Percentiles rank a stretch among this genome's conserved stretches.
Evolutionary conservation across 2,329 filamentous ascomycete genomes (phyloP).

Genomic region (Ceratocystiopsis sp.): DNA sequence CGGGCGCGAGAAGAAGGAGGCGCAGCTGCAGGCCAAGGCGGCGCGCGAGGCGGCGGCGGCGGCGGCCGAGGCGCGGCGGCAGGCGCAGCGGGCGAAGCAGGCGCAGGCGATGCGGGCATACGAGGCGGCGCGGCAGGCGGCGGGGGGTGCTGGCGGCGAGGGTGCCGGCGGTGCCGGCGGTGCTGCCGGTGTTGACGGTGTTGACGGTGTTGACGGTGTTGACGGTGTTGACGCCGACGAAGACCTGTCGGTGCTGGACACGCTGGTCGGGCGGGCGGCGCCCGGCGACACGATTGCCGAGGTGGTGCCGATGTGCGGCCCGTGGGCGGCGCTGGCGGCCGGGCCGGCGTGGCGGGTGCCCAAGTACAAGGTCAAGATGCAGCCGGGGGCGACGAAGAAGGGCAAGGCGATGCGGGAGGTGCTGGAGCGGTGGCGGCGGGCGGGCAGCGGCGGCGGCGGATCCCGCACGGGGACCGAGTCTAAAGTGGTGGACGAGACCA

Average conservation of each 20-base stretch:
- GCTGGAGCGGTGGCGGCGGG: slow-evolving; percentile 54
- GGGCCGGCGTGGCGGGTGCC: too few species aligned
- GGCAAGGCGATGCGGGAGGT: slow-evolving; percentile 89
- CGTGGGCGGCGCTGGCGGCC: slow-evolving; percentile 43
- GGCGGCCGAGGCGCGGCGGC: slow-evolving; percentile 56
- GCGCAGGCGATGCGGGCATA: slow-evolving; percentile 61
- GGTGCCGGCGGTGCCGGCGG: slow-evolving; percentile 39
- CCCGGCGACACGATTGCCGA: slow-evolving; percentile 70
- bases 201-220: slow-evolving; percentile 32
- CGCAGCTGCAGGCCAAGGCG: slow-evolving; percentile 49
- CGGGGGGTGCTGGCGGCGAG: slow-evolving; percentile 42
- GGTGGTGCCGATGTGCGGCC: slow-evolving; percentile 45
- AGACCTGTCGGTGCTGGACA: slow-evolving; percentile 36
- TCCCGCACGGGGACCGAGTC: too few species aligned
- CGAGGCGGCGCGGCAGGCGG: slow-evolving; percentile 48
- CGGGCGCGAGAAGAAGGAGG: slow-evolving; percentile 49
- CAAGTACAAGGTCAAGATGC: slow-evolving; percentile 92
- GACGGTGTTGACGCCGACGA: slow-evolving; percentile 39
- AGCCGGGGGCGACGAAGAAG: slow-evolving; percentile 80
- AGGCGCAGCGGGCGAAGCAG: slow-evolving; percentile 62
- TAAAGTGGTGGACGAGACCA: slow-evolving; percentile 39
- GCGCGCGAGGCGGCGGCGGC: slow-evolving; percentile 55
- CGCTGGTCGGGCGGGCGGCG: slow-evolving; percentile 59
- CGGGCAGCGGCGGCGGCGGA: slow-evolving; percentile 36
- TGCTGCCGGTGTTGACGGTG: slow-evolving; percentile 29